phyloP scores from a whole-genome alignment of 345 rosid species.

The Euclidium syriacum region DNA sequence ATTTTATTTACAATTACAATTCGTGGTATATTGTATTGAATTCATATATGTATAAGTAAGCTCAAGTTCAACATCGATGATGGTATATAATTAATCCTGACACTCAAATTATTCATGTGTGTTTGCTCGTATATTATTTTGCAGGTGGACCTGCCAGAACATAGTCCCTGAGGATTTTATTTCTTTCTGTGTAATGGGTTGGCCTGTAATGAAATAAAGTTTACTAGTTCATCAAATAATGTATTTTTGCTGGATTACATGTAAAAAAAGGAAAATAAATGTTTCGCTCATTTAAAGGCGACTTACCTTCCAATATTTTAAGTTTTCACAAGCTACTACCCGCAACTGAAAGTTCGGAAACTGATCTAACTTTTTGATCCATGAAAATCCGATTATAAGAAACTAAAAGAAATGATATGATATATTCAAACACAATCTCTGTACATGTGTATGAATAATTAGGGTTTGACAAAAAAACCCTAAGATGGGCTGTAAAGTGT shows the following conservation, averaged over 20 bases:
- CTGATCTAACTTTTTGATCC: conserved; percentile 4
- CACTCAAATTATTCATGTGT: neutral
- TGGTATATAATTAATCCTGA: neutral
- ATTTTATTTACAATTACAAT: neutral
- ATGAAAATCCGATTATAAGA: neutral
- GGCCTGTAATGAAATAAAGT: neutral
- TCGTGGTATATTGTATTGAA: neutral
- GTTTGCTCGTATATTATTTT: neutral
- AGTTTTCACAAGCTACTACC: neutral
- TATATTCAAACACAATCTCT: neutral
- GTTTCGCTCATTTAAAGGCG: neutral
- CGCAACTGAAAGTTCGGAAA: neutral
- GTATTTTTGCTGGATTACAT: neutral
- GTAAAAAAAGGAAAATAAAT: too few relatives aligned
- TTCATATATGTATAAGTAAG: neutral
- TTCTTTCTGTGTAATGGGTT: neutral
- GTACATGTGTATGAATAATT: conserved; percentile 23
- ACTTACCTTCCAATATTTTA: neutral
- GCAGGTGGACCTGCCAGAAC: conserved; percentile 14
- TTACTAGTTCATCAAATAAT: neutral
- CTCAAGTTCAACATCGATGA: neutral
- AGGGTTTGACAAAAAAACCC: conserved; percentile 31
- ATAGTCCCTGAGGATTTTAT: neutral
- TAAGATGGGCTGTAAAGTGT: conserved; percentile 28
- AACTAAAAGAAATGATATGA: conserved; percentile 5